These are phyloP conservation scores for Cladosporium halotolerans DNA, from an alignment of 2,329 filamentous ascomycete species.

Conservation along the genomic window DNA sequence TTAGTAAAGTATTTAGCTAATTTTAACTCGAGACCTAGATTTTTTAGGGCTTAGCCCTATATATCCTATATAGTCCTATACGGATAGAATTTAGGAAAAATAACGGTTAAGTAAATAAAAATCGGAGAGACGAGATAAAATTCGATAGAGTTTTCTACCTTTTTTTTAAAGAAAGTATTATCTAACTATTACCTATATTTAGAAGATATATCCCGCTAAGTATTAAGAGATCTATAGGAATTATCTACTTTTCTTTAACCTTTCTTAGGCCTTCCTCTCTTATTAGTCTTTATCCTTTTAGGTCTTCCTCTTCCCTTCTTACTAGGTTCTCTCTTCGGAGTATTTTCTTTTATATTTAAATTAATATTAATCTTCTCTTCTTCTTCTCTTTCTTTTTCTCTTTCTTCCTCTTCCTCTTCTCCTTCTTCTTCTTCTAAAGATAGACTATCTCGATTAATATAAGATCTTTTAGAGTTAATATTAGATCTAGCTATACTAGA, in stretches of 20 bases:
- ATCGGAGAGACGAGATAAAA: not conserved
- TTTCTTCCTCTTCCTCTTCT: not conserved
- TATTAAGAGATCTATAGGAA: no score
- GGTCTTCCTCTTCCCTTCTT: not conserved
- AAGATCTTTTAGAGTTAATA: not conserved
- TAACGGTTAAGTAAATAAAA: not conserved
- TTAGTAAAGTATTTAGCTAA: no score
- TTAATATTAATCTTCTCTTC: not conserved
- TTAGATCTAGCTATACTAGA: not conserved
- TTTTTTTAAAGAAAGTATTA: not conserved
- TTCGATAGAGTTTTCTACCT: not conserved
- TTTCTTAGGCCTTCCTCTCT: not conserved
- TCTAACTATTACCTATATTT: not conserved
- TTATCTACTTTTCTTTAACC: not conserved
- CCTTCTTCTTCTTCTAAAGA: not conserved
- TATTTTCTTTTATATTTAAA: not conserved
- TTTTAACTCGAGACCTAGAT: no score
- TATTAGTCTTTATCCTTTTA: not conserved
- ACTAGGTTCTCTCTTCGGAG: not conserved
- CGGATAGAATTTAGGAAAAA: not conserved
- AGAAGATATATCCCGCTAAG: no score
- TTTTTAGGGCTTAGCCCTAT: no score
- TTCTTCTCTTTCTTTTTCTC: no score
- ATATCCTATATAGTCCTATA: no score
- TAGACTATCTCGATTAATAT: not conserved